phyloP scores from a whole-genome alignment of 78 protist species.

The Goniomonas avonlea region DNA sequence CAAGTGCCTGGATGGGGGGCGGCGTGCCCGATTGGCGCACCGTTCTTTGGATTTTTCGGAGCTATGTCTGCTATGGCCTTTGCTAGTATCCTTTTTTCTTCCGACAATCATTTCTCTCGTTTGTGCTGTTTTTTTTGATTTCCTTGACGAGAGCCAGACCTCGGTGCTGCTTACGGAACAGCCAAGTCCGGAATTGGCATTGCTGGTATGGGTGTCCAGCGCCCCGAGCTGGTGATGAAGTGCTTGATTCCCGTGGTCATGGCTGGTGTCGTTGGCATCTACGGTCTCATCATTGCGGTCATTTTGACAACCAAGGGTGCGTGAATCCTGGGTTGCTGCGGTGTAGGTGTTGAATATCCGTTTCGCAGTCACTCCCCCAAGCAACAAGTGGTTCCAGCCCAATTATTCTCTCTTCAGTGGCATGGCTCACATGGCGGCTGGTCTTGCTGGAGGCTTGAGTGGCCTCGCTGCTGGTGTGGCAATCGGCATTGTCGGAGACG shows the following conservation, averaged over 20 bases:
- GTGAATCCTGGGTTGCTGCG: neutral
- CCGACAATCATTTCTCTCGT: too few relatives aligned
- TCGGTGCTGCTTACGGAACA: slow-evolving; percentile 99
- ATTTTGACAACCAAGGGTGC: slow-evolving; percentile 59
- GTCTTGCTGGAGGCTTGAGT: slow-evolving; percentile 44
- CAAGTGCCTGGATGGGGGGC: too few relatives aligned
- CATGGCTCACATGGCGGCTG: slow-evolving; percentile 58
- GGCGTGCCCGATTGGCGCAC: slow-evolving; percentile 14
- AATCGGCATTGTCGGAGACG: slow-evolving; percentile 90
- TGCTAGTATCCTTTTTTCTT: too few relatives aligned
- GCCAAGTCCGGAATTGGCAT: slow-evolving; percentile 97
- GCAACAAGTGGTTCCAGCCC: neutral
- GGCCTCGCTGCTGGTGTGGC: slow-evolving; percentile 31
- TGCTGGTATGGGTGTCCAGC: slow-evolving; percentile 87
- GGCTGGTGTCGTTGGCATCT: slow-evolving; percentile 99
- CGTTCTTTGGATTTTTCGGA: slow-evolving; percentile 20
- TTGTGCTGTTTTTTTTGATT: too few relatives aligned
- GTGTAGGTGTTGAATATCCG: neutral
- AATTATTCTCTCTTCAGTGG: slow-evolving; percentile 45
- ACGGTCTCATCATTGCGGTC: slow-evolving; percentile 96
- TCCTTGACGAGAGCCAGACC: too few relatives aligned
- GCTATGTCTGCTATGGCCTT: slow-evolving; percentile 5
- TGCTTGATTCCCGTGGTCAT: slow-evolving; percentile 86
- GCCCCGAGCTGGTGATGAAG: slow-evolving; percentile 91
- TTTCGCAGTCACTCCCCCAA: neutral